phyloP scores from a whole-genome alignment of 768 basidiomycete genomes.

The Leccinum boreale region DNA sequence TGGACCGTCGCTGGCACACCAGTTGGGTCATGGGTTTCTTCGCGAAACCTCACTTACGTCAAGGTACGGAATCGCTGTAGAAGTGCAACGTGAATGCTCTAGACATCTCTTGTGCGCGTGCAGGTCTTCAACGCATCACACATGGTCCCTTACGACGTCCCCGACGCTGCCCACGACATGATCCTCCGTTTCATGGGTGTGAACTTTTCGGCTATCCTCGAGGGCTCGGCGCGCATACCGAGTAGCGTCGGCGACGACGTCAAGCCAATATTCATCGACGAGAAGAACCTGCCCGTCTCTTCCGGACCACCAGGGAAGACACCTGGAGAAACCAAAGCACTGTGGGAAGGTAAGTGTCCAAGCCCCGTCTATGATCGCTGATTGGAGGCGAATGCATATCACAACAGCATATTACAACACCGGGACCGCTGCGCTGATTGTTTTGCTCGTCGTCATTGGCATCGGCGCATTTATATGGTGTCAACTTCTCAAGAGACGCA shows the following conservation, averaged over 20 bases:
- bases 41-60: slow-evolving; percentile 89
- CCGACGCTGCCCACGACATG: slow-evolving; percentile 93
- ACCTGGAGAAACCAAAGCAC: slow-evolving; percentile 76
- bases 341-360: slow-evolving; percentile 75
- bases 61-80: slow-evolving; percentile 48
- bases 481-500: slow-evolving; percentile 37
- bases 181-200: slow-evolving; percentile 96
- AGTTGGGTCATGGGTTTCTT: slow-evolving; percentile 89
- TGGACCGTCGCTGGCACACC: slow-evolving; percentile 74
- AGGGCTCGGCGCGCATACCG: slow-evolving; percentile 77
- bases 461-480: slow-evolving; percentile 82
- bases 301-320: slow-evolving; percentile 47
- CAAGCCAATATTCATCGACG: slow-evolving; percentile 63
- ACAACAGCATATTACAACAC: slow-evolving; percentile 88
- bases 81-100: too few species aligned
- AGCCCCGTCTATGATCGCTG: neutral
- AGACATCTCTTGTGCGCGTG: neutral
- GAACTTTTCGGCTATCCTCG: slow-evolving; percentile 78
- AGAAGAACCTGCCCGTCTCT: slow-evolving; percentile 36
- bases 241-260: slow-evolving; percentile 70
- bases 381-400: neutral
- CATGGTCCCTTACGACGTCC: slow-evolving; percentile 90
- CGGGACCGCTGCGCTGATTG: slow-evolving; percentile 81
- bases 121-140: slow-evolving; percentile 93
- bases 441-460: slow-evolving; percentile 64